Evolutionary conservation across 2,329 filamentous ascomycete species (phyloP), one percentile per base, ranked within the genome.

Genomic region (Scedosporium boydii): DNA sequence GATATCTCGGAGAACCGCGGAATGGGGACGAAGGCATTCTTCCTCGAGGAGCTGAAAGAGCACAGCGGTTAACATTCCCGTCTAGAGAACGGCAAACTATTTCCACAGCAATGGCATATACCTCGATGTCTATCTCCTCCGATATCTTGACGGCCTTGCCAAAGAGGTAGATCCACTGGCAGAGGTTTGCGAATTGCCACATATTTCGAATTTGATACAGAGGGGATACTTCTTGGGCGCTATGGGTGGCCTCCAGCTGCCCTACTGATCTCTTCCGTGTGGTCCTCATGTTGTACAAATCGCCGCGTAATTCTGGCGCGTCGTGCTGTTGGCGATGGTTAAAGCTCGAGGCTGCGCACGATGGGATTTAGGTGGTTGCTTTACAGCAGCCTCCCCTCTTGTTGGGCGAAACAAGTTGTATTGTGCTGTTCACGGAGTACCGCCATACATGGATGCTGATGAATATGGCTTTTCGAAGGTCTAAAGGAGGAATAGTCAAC

Each of bases 141-240:
- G 95, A 88, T 67, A 98, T 90, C 77, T 96, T 97, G 73, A 96
- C 87, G 53, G 87, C 87, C 69, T 89, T 87, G 65, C 93, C 93
- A 74, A 99, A 99, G 48, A 93, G 85, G 73, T 88, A 90, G 65
- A 98, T 90, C 83, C 92, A 99, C 76, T 99, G 93, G 77, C 89
- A 92, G 6, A 98, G 78, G 70, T 92, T 93, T 65, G 93, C 91
- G 75, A 98, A 97, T 74, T 97, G 90, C 93, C 93, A 98, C 82
- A 90, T 92, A 72, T 90, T 95, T 66, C 93, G 86, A 67, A 98
- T 83, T 18, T 7, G 74, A 72, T 64, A 76, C 68, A 21, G 80
- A 14, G 57, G 23, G 16, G 60, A 21, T 6, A 6, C 23, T 21
- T 44, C 51, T n/a, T 44, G 16, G 29, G 2, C 41, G 29, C 10